phyloP scores from a whole-genome alignment of 2,329 filamentous ascomycete species.

The Pestalotiopsis sp. region DNA sequence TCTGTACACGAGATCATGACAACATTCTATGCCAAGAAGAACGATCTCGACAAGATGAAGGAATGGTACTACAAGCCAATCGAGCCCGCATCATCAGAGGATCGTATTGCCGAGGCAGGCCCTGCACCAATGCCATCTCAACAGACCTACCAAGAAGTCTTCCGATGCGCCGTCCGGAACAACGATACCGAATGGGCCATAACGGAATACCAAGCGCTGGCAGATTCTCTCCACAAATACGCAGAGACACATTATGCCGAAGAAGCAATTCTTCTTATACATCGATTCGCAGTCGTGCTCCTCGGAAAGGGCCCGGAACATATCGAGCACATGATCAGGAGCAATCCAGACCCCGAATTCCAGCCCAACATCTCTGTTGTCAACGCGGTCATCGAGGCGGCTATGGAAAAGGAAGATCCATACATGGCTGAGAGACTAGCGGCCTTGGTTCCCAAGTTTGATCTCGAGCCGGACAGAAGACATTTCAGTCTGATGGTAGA shows the following conservation, averaged over 20 bases:
- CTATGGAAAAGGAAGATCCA: constrained; percentile 70
- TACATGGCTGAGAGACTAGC: constrained; percentile 77
- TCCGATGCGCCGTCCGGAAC: constrained; percentile 64
- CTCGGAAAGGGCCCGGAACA: constrained; percentile 72
- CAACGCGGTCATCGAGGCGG: constrained; percentile 75
- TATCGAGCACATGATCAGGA: constrained; percentile 71
- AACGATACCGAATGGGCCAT: constrained; percentile 65
- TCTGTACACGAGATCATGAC: constrained; percentile 59
- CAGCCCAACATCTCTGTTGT: constrained; percentile 72
- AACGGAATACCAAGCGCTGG: constrained; percentile 56
- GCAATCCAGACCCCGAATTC: constrained; percentile 46
- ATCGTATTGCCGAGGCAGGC: neutral
- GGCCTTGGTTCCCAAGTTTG: constrained; percentile 65
- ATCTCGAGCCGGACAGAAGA: constrained; percentile 66
- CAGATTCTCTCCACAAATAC: constrained; percentile 36
- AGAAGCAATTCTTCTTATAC: constrained; percentile 67
- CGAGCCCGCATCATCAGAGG: constrained; percentile 28
- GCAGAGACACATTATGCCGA: constrained; percentile 36
- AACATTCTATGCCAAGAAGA: constrained; percentile 61
- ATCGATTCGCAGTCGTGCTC: constrained; percentile 72
- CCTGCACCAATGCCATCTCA: constrained; percentile 36
- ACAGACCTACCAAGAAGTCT: constrained; percentile 54
- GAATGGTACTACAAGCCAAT: constrained; percentile 67
- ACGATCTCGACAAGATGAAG: constrained; percentile 64
- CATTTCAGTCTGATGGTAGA: constrained; percentile 78